phyloP scores from a whole-genome alignment of 139 green algal genomes.

The Zygnema circumcarinatum region DNA sequence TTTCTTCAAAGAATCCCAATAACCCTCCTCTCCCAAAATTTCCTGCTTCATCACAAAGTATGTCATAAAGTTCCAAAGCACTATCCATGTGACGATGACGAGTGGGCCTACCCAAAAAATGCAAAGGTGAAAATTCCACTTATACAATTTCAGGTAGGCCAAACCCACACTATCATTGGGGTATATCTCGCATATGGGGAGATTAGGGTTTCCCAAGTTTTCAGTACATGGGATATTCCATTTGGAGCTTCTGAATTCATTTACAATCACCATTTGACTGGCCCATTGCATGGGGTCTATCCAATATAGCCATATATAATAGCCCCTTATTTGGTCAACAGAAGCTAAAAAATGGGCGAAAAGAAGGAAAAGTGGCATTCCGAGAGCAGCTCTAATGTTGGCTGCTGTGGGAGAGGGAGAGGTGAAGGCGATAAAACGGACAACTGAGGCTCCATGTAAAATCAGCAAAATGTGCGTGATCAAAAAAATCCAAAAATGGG shows the following conservation, averaged over 20 bases:
- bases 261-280: conserved; percentile 16
- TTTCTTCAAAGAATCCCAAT: neutral
- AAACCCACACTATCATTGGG: neutral
- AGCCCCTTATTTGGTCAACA: conserved; percentile 20
- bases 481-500: conserved; percentile 48
- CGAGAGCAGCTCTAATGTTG: neutral
- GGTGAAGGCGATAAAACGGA: conserved; percentile 35
- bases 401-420: neutral
- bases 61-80: neutral
- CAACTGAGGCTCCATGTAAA: conserved; percentile 1
- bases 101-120: neutral
- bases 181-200: neutral
- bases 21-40: neutral
- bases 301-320: conserved; percentile 60
- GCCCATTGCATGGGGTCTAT: conserved; percentile 50
- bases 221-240: neutral
- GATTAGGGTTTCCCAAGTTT: neutral
- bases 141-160: neutral
- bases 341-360: conserved; percentile 37
- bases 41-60: neutral
- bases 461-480: neutral
- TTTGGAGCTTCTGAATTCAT: conserved; percentile 20
- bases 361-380: conserved; percentile 39
- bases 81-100: neutral
- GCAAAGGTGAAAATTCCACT: neutral